Conservation (phyloP, 202 grass and related monocot species). For the Panicum virgatum region DNA sequence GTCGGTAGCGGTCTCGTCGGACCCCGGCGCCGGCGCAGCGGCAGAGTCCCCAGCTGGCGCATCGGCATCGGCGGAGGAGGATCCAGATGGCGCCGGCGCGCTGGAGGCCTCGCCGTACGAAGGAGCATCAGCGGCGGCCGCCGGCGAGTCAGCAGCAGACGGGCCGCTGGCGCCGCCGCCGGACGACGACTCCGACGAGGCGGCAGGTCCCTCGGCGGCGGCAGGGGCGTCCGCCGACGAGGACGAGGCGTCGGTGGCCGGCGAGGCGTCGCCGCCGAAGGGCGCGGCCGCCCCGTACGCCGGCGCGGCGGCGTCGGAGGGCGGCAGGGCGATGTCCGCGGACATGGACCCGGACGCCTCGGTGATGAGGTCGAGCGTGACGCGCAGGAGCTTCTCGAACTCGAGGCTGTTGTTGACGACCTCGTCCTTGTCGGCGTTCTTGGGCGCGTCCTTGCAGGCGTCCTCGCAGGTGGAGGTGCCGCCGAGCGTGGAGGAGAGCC, state of each 20-base stretch:
- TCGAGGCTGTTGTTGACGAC: conserved; percentile 43
- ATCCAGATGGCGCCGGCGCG: neutral
- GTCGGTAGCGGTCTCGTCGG: neutral
- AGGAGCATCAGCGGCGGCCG: neutral
- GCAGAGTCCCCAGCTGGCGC: neutral
- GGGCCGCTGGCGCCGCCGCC: neutral
- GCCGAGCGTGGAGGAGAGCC: conserved; percentile 44
- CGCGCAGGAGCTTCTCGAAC: conserved; percentile 50
- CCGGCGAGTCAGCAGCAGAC: neutral
- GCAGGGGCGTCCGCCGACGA: neutral
- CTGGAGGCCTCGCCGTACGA: neutral
- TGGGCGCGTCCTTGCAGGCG: conserved; percentile 35
- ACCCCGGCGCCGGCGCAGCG: neutral
- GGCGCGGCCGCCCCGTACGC: neutral
- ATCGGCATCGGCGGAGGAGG: neutral
- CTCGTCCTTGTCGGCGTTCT: neutral
- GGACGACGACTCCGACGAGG: neutral
- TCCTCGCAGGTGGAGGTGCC: conserved; percentile 47
- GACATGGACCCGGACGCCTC: conserved; percentile 21
- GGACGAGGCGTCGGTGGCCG: no score
- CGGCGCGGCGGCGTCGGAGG: neutral
- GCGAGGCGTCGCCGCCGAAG: no score
- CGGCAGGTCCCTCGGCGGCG: neutral
- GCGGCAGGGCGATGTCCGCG: neutral
- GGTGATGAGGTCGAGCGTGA: conserved; percentile 46